phyloP scores from a whole-genome alignment of 352 stramenopile genomes.

The Globisporangium nodosum region DNA sequence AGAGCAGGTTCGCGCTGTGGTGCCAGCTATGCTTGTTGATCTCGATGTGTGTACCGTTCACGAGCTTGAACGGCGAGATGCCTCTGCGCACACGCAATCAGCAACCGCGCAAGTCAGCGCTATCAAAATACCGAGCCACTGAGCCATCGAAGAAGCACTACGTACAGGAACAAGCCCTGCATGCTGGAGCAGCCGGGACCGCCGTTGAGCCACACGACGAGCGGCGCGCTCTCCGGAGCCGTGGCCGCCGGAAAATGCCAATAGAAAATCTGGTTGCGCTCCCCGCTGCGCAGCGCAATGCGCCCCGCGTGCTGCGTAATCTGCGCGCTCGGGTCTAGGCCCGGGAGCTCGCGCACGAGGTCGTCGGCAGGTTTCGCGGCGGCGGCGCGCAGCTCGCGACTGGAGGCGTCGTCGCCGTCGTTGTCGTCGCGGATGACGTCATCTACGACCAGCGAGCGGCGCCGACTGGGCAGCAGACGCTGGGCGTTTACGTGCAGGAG shows the following conservation, averaged over 20 bases:
- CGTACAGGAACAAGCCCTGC: constrained; percentile 68
- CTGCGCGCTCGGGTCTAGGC: constrained; percentile 39
- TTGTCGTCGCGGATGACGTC: no score
- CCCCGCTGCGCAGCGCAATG: constrained; percentile 41
- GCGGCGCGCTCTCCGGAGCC: constrained; percentile 38
- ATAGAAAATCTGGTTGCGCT: constrained; percentile 70
- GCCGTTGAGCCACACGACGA: constrained; percentile 79
- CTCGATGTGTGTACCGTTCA: constrained; percentile 39
- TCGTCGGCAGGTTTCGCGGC: constrained; percentile 17
- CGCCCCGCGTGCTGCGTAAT: constrained; percentile 63
- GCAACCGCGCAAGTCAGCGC: no score
- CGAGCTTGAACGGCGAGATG: constrained; percentile 64
- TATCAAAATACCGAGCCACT: not conserved
- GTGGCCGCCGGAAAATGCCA: constrained; percentile 65
- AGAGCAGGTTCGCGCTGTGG: constrained; percentile 69
- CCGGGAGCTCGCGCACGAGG: constrained; percentile 41
- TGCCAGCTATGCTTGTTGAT: constrained; percentile 78
- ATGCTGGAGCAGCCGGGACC: constrained; percentile 80
- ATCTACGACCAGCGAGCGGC: not conserved
- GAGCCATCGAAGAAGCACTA: not conserved
- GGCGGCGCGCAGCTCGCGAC: not conserved
- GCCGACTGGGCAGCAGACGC: not conserved
- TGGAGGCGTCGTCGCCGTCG: constrained; percentile 6
- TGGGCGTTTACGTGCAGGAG: not conserved
- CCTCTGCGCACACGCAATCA: constrained; percentile 19